Evolutionary conservation across 306 rosid genomes (phyloP), one percentile per base, ranked within the genome.

Genomic region (Neltuma alba): DNA sequence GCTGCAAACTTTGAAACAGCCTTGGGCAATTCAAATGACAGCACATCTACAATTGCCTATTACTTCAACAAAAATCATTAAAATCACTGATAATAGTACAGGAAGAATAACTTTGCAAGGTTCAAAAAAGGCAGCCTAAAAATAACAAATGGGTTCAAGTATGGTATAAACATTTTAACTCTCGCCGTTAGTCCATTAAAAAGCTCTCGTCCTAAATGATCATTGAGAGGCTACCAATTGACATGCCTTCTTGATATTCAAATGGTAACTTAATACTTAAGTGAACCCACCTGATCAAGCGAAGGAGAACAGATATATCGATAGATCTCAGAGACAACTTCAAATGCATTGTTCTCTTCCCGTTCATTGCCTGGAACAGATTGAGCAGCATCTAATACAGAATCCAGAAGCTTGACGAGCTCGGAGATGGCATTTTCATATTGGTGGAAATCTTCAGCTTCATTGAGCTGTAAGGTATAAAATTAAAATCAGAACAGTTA

Each of bases 11-110:
- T 90, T 7, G 94, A 85, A 76, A 92, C 93, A 48, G 86, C 90
- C 80, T 87, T 93, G 20, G 97, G 98, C 75, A 95, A 72, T 80
- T 86, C 96, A 65, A 91, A 90, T 60, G 95, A 88, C 38, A 95
- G 91, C 55, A 85, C 76, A 72, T 93, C 99, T 60, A 85, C 78
- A 76, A 85, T 79, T 68, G 34, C 93, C 99, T 92, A 91, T 36
- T 76, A 66, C 41, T 77, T 40, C 82, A 76, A 20, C 72, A 62
- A 33, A 47, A 42, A 48, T 52, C 33, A 55, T 55, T 30, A 75
- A 83, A 58, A 25, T 27, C 54, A 27, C 13, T 74, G 65, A 40
- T 41, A 4, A 67, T 14, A 13, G 34, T 67, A 21, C 34, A 23
- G 21, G 15, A 67, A 38, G 28, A 40, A 38, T 40, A 23, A 38